Evolutionary conservation across 2,329 filamentous ascomycete genomes (phyloP).

Genomic region (Penicillium hesseltinei): DNA sequence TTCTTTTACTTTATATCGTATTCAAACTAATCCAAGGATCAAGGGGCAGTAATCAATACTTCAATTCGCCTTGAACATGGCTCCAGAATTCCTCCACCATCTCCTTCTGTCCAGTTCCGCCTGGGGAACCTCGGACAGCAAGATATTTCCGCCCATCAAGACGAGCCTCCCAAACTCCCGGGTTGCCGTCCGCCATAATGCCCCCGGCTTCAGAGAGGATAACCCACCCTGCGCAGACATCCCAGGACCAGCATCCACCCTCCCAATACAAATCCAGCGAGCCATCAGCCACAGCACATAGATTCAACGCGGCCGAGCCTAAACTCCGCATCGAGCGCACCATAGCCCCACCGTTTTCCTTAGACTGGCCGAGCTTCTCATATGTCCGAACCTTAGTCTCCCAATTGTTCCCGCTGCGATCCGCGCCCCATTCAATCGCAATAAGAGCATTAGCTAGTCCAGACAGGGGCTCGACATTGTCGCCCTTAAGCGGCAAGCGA

Average conservation of each 20-base stretch:
- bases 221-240: slow-evolving; percentile 64
- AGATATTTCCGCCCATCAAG: slow-evolving; percentile 59
- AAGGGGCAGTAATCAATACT: slow-evolving; percentile 28
- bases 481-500: slow-evolving; percentile 48
- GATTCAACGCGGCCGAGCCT: slow-evolving; percentile 60
- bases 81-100: slow-evolving; percentile 45
- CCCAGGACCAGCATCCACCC: slow-evolving; percentile 65
- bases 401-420: slow-evolving; percentile 57
- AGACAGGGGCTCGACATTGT: slow-evolving; percentile 45
- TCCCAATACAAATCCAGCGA: slow-evolving; percentile 64
- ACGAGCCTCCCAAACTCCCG: slow-evolving; percentile 55
- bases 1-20: neutral
- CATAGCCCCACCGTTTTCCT: slow-evolving; percentile 59
- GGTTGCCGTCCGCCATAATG: slow-evolving; percentile 58
- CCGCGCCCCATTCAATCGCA: slow-evolving; percentile 61
- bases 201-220: slow-evolving; percentile 61
- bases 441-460: slow-evolving; percentile 54
- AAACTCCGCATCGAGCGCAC: slow-evolving; percentile 58
- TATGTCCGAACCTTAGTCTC: slow-evolving; percentile 57
- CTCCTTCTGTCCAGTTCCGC: slow-evolving; percentile 37
- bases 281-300: slow-evolving; percentile 59
- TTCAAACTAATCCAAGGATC: neutral
- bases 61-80: slow-evolving; percentile 38
- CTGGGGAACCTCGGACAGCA: slow-evolving; percentile 37
- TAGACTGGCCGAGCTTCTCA: slow-evolving; percentile 45